Base-by-base conservation (phyloP, 78 protist species). In the Dictyostelium purpureum region DNA sequence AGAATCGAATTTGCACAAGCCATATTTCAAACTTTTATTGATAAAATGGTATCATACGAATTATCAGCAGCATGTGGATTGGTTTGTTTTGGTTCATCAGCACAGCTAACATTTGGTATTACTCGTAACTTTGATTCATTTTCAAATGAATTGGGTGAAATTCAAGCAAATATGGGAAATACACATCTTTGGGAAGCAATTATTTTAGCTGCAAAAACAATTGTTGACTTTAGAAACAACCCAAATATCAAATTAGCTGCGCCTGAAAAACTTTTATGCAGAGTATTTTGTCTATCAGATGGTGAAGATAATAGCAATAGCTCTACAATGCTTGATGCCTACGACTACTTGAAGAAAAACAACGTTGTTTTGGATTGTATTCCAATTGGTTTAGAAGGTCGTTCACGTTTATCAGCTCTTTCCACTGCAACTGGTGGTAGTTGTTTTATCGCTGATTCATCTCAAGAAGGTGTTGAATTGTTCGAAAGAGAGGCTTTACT, bases 1-100 rank as follows among this genome's bases (percentile, higher is more conserved):
- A 85, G 92, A 73, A 85, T 85, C n/a, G 92, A 85, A 59, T 18
- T 59, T 3, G 82, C 82, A 9, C 92, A 85, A 52, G 73, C 82
- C 7, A 21, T 73, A 31, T 85, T 85, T n/a, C 92, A 85, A 73
- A 85, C 92, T 65, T 82, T 82, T 26, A 83, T 49, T 19, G 92
- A 85, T 35, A 70, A 73, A 61, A 61, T 31, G 28, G 75, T 85
- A 5, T 54, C 38, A n/a, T n/a, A 31, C 0, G 83, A 73, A 11
- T 6, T 42, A n/a, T 45, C 80, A 10, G 82, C 37, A 2, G 54
- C 42, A 2, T 45, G 52, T 73, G 92, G 92, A 14, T 51, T 85
- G 51, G 92, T 85, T 21, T 56, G 75, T 54, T 85, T 85, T 73
- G 92, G 92, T 43, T 63, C 57, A 35, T 26, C 47, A 21, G 45